A percentile compares a stretch with the other conserved stretches of the same genome.
Conservation (phyloP, 108 stramenopile species). For the Pseudonitzschia multistriata region DNA sequence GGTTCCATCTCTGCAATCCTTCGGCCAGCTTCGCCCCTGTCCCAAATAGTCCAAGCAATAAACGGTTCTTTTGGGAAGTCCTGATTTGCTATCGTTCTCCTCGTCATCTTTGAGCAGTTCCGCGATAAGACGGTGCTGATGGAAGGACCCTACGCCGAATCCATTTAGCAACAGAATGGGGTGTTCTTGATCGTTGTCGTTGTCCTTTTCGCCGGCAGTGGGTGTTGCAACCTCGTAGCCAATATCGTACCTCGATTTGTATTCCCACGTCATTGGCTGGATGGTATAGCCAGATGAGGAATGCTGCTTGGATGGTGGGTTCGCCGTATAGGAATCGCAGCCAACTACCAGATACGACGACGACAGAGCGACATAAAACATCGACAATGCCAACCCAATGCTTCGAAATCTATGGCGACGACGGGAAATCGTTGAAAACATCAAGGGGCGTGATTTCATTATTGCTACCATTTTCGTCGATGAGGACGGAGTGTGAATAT, state of each 20-base stretch:
- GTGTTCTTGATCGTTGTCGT: not conserved
- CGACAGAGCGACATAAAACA: too few relatives aligned
- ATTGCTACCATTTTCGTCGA: too few relatives aligned
- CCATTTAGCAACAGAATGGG: constrained; percentile 70
- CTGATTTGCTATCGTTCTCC: constrained; percentile 6
- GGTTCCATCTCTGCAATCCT: constrained; percentile 63
- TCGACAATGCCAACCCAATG: too few relatives aligned
- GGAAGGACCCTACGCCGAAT: constrained; percentile 86
- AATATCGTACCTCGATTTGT: constrained; percentile 20
- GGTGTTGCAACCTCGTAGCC: constrained; percentile 30
- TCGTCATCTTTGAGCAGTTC: constrained; percentile 23
- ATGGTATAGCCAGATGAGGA: not conserved
- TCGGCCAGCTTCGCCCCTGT: constrained; percentile 83
- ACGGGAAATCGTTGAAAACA: too few relatives aligned
- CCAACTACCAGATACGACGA: too few relatives aligned
- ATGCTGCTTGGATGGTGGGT: too few relatives aligned
- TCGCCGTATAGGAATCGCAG: too few relatives aligned
- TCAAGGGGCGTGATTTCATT: too few relatives aligned
- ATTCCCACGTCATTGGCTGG: constrained; percentile 21
- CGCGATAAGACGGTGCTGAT: constrained; percentile 80
- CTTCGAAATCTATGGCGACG: too few relatives aligned
- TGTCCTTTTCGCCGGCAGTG: not conserved
- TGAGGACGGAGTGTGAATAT: too few relatives aligned
- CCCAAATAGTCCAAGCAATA: constrained; percentile 86
- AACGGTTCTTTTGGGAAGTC: constrained; percentile 25